Percentiles rank a stretch among this genome's conserved stretches.
phyloP scores from a whole-genome alignment of 2,329 filamentous ascomycete species.

The Alternaria incomplexa region DNA sequence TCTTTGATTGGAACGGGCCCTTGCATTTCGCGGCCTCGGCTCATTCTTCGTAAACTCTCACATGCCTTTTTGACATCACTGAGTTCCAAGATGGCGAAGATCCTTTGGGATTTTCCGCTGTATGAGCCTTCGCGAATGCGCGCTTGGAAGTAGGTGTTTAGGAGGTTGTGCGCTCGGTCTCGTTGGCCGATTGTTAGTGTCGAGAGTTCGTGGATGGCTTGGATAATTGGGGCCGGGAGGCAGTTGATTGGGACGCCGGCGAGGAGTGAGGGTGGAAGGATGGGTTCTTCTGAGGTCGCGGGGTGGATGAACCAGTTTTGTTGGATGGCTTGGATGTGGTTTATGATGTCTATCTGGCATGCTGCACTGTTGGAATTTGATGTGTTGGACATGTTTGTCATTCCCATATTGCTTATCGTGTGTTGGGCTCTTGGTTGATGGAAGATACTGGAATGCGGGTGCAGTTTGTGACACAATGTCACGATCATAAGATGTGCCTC shows the following conservation, averaged over 20 bases:
- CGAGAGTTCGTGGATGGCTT: constrained; percentile 11
- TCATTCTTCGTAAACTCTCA: constrained; percentile 16
- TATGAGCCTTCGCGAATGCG: constrained; percentile 8
- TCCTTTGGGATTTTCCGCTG: not conserved
- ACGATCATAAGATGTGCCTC: not conserved
- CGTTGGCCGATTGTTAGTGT: constrained; percentile 10
- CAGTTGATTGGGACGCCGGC: not conserved
- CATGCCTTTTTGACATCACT: constrained; percentile 18
- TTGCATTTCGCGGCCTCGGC: constrained; percentile 5
- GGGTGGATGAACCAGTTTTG: constrained; percentile 7
- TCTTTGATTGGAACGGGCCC: not conserved
- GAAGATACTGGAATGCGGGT: not conserved
- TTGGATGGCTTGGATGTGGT: not conserved
- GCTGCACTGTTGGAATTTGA: not conserved
- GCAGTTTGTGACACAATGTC: not conserved
- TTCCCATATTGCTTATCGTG: not conserved
- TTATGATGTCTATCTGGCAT: not conserved
- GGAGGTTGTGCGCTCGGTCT: constrained; percentile 16
- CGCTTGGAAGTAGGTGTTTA: constrained; percentile 18
- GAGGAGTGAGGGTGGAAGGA: not conserved
- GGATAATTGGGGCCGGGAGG: not conserved
- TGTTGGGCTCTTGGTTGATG: not conserved
- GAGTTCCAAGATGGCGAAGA: constrained; percentile 6
- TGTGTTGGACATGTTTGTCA: not conserved
- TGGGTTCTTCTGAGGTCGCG: not conserved